Evolutionary conservation across 306 rosid genomes (phyloP).

Genomic region (Casuarina glauca): DNA sequence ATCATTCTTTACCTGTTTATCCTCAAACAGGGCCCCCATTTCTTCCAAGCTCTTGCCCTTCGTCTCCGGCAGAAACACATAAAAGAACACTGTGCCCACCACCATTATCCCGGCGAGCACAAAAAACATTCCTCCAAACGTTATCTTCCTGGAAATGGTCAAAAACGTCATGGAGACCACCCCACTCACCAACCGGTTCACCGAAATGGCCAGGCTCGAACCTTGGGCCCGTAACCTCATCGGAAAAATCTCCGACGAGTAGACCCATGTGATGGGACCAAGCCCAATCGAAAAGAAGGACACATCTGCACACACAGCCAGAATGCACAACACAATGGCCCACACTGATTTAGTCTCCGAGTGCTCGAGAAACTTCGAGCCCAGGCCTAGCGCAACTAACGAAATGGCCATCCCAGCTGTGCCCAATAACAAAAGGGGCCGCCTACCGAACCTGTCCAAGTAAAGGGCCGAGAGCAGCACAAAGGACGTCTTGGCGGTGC

Average conservation of each 20-base stretch:
- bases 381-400: constrained; percentile 52
- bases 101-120: constrained; percentile 58
- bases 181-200: constrained; percentile 77
- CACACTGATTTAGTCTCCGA: constrained; percentile 41
- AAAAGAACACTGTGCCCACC: constrained; percentile 58
- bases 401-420: constrained; percentile 60
- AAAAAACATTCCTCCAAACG: constrained; percentile 70
- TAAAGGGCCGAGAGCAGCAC: constrained; percentile 56
- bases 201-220: constrained; percentile 62
- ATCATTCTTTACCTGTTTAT: constrained; percentile 22
- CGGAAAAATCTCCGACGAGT: constrained; percentile 75
- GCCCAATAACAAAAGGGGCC: constrained; percentile 74
- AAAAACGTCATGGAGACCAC: constrained; percentile 67
- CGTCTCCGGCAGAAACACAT: constrained; percentile 66
- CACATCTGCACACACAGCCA: constrained; percentile 60
- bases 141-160: constrained; percentile 51
- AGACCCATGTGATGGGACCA: constrained; percentile 87
- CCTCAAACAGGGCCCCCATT: constrained; percentile 60
- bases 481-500: constrained; percentile 56
- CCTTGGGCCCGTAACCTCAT: constrained; percentile 71
- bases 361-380: constrained; percentile 48
- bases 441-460: constrained; percentile 67
- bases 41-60: constrained; percentile 82
- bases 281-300: constrained; percentile 88
- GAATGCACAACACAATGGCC: constrained; percentile 52